These are phyloP conservation scores for Lentinula detonsa DNA, from an alignment of 768 basidiomycete species.

Conservation along the genomic window DNA sequence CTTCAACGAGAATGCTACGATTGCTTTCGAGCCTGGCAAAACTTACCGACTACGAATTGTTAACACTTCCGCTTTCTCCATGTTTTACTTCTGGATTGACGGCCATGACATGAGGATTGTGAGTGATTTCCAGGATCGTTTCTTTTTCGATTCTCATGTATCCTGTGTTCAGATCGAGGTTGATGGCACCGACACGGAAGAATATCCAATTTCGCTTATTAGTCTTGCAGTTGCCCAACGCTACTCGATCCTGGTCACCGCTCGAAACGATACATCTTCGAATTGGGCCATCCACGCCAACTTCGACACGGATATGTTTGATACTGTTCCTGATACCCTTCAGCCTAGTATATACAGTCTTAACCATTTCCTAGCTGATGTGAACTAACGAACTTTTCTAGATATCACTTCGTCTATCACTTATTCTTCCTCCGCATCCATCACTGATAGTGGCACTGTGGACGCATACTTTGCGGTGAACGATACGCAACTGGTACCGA, in stretches of 20 bases:
- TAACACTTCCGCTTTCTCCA: conserved; percentile 71
- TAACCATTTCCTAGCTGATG: not conserved
- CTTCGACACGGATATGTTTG: conserved; percentile 91
- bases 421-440: conserved; percentile 50
- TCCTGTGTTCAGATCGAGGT: conserved; percentile 49
- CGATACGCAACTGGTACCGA: conserved; percentile 67
- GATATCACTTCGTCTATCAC: conserved; percentile 82
- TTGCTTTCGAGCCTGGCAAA: conserved; percentile 82
- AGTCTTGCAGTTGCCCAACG: conserved; percentile 84
- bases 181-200: conserved; percentile 77
- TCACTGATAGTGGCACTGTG: conserved; percentile 48
- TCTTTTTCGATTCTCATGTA: not conserved
- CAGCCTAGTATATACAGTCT: conserved; percentile 55
- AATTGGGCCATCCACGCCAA: conserved; percentile 92
- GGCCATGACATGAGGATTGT: conserved; percentile 75
- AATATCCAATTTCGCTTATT: conserved; percentile 65
- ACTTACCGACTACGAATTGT: conserved; percentile 87
- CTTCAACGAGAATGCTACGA: conserved; percentile 82
- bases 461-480: conserved; percentile 55
- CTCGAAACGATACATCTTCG: conserved; percentile 73
- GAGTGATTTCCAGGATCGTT: not conserved
- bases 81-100: conserved; percentile 86
- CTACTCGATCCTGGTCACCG: conserved; percentile 88
- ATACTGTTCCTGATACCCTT: conserved; percentile 63
- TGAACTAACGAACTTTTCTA: conserved; percentile 17